Evolutionary conservation across 2,329 filamentous ascomycete species (phyloP), one percentile per base, ranked within the genome.

Genomic region (Alternaria ventricosa): DNA sequence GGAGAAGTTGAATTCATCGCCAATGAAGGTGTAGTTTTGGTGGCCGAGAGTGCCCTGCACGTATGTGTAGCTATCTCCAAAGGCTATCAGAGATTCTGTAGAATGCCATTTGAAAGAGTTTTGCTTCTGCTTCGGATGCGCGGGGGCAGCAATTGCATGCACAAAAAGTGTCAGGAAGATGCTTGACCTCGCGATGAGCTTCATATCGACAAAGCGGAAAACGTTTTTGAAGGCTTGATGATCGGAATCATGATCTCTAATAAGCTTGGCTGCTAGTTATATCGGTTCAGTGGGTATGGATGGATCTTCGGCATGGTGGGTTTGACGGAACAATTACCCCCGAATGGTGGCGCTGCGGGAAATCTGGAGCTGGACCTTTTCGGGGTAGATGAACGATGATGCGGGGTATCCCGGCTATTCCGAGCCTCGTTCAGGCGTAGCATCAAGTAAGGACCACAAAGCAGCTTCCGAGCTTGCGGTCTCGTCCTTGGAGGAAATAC

Each of bases 11-110:
- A 84, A 75, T 50, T 80, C 78, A 64, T 86, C 84, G n/a, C 84
- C 85, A 49, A 88, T 87, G 75, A 87, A 88, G 58, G 82, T 85
- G 68, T 79, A 87, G 62, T 86, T 84, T 57, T 82, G 76, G 30
- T 78, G 82, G 4, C 86, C 86, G n/a, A 80, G 72, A 1, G 83
- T 84, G 10, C 86, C 86, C 77, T 87, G 85, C 0, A 87, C 80
- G 59, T 82, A 88, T 2, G 85, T 85, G 66, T 85, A 86, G 0
- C 82, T 85, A 61, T 86, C 84, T 3, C 84, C 84, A 56, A 86
- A 86, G 4, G 83, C 82, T 33, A 86, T 73, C 8, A 75, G 46
- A 6, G 72, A 71, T 51, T 71, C 68, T 5, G 63, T 71, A 12
- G 57, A 58, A 5, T 53, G 51, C 73, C 71, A 75, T 49, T 61